These are phyloP conservation scores for Hippophae gyantsensis DNA, from an alignment of 306 rosid genomes.

Conservation along the genomic window DNA sequence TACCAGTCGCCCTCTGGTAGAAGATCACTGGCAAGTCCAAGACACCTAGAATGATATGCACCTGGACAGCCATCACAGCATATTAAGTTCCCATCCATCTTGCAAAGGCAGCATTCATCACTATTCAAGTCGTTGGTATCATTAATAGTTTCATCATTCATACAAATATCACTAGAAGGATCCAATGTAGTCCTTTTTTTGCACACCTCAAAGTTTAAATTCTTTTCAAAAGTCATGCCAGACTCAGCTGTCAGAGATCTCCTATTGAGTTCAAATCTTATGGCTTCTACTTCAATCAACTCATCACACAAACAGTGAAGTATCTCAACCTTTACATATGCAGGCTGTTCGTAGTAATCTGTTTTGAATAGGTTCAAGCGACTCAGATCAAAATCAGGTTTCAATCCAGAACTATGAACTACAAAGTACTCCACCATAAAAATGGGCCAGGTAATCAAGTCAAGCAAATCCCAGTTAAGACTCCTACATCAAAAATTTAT, in stretches of 20 bases:
- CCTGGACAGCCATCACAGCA: conserved; percentile 99
- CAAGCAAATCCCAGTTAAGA: conserved; percentile 93
- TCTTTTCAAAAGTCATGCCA: conserved; percentile 55
- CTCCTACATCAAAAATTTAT: conserved; percentile 44
- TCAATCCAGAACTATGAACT: conserved; percentile 57
- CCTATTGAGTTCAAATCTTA: conserved; percentile 78
- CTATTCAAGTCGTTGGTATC: conserved; percentile 72
- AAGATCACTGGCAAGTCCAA: conserved; percentile 54
- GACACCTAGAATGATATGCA: conserved; percentile 92
- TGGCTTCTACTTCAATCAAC: conserved; percentile 81
- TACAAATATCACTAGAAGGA: conserved; percentile 39
- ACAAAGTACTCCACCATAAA: conserved; percentile 83
- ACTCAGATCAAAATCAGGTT: conserved; percentile 47
- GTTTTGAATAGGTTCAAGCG: conserved; percentile 38
- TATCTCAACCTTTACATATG: conserved; percentile 57
- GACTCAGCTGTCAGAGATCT: conserved; percentile 67
- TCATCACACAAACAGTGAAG: conserved; percentile 85
- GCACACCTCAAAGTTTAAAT: conserved; percentile 35
- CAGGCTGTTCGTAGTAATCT: conserved; percentile 72
- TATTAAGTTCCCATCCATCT: conserved; percentile 94
- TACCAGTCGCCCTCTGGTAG: conserved; percentile 97
- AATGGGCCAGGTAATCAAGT: conserved; percentile 85
- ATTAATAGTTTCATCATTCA: conserved; percentile 47
- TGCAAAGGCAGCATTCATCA: conserved; percentile 95
- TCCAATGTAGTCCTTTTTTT: conserved; percentile 56